phyloP scores from a whole-genome alignment of 148 eudicot species.

The Camellia granthamiana region DNA sequence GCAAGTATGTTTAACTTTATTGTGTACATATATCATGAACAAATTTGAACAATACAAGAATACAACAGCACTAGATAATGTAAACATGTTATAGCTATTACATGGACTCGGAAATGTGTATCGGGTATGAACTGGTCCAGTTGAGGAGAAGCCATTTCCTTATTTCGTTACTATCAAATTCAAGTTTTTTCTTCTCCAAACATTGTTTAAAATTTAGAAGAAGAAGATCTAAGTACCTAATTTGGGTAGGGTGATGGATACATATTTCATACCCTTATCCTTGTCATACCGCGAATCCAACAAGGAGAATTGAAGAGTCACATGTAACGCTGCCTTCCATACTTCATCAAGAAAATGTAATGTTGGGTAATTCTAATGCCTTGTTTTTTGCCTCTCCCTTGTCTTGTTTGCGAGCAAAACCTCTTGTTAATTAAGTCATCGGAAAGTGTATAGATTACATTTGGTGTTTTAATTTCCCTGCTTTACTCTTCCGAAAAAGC shows the following conservation, averaged over 20 bases:
- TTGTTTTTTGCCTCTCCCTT: not conserved
- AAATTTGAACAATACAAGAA: not conserved
- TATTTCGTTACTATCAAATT: too few relatives aligned
- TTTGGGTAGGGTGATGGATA: too few relatives aligned
- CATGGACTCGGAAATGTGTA: not conserved
- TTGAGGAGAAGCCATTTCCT: too few relatives aligned
- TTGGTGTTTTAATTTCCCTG: not conserved
- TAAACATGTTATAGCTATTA: not conserved
- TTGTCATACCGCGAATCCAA: too few relatives aligned
- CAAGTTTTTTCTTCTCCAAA: too few relatives aligned
- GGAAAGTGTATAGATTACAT: not conserved
- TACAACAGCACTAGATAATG: not conserved
- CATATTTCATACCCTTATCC: too few relatives aligned
- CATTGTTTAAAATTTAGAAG: too few relatives aligned
- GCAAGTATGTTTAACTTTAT: not conserved
- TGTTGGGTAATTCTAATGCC: not conserved
- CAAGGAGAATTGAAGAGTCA: too few relatives aligned
- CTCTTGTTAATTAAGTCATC: not conserved
- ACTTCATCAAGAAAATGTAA: not conserved
- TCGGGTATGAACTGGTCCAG: too few relatives aligned
- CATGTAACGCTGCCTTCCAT: not conserved
- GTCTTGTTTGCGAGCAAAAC: not conserved
- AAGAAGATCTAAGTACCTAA: too few relatives aligned
- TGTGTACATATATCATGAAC: not conserved
- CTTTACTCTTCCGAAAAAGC: not conserved